Evolutionary conservation across 495 filamentous ascomycete species (phyloP), one percentile per base, ranked within the genome.

Genomic region (Thermochaetoides thermophila): DNA sequence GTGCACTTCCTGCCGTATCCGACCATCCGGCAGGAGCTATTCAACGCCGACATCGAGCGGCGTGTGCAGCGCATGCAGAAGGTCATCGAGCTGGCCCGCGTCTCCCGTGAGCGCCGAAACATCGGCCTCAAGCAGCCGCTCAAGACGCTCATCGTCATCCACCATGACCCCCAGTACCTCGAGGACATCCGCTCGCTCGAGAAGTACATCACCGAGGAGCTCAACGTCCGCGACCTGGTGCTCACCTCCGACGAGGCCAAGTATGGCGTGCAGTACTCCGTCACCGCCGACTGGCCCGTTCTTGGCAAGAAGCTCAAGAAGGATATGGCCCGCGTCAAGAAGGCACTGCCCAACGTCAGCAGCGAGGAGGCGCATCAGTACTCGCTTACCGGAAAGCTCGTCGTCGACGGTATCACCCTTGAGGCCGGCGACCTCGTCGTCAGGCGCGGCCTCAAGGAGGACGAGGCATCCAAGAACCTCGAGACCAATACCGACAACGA

Each of bases 251-350:
- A 97, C 38, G 91, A 96, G 58, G 76, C 69, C 24, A 81, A 76
- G 46, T 93, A 95, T 61, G 77, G 81, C 28, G 84, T 97, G 13
- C 79, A 87, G 45, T 93, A 94, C 61, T 81, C 76, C 36, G 80
- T 82, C 26, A 66, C 66, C 18, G 89, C 84, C 7, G 89, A 97
- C 57, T 95, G 86, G 82, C 79, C 87, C 2, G 82, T 78, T 0
- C 69, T 97, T 22, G 89, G 89, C 38, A 93, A 94, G 72, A 96
- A 95, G 60, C 66, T 96, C 33, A 91, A 83, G 68, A 95, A 91
- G 61, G 89, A 87, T 45, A 80, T 77, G 31, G 73, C 74, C 42
- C 84, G 74, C 54, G 84, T 96, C 34, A 86, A 85, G 63, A 91
- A 89, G 53, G 85, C 82, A 12, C 62, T 97, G 26, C 86, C 87